Percentiles rank a stretch among this genome's conserved stretches.
Conservation (phyloP, 163 green algal genomes). For the Prototheca wickerhamii region DNA sequence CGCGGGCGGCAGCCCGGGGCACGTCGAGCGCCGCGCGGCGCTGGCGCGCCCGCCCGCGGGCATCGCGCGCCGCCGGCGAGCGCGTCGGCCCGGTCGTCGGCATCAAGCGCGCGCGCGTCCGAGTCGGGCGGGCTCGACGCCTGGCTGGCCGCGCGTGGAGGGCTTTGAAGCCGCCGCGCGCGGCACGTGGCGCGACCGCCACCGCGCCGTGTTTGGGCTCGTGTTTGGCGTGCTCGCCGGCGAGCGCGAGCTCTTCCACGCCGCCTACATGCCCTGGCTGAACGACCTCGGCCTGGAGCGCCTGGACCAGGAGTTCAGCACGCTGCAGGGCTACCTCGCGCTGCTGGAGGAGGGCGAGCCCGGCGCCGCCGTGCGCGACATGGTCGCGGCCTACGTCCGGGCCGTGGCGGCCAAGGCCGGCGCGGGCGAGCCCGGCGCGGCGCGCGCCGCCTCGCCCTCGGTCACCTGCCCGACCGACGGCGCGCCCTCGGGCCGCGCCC, state of each 20-base stretch:
- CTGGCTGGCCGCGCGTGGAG: background rate
- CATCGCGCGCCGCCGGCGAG: background rate
- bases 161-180: background rate
- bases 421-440: background rate
- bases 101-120: background rate
- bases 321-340: slow-evolving; percentile 15
- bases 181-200: background rate
- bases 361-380: slow-evolving; percentile 4
- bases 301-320: slow-evolving; percentile 20
- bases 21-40: background rate
- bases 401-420: slow-evolving; percentile 4
- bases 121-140: background rate
- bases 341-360: slow-evolving; percentile 3
- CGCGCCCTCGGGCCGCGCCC: too few relatives aligned
- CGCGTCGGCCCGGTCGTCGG: background rate
- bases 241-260: slow-evolving; percentile 14
- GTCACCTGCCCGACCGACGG: too few relatives aligned
- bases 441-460: background rate
- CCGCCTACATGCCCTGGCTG: slow-evolving; percentile 22
- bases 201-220: slow-evolving; percentile 19
- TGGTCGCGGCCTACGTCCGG: slow-evolving; percentile 6
- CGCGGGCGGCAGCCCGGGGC: background rate
- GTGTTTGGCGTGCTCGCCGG: slow-evolving; percentile 16
- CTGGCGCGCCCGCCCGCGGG: background rate
- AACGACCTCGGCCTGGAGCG: slow-evolving; percentile 15